Evolutionary conservation across 352 stramenopile genomes (phyloP).

Genomic region (Globisporangium paddicum): DNA sequence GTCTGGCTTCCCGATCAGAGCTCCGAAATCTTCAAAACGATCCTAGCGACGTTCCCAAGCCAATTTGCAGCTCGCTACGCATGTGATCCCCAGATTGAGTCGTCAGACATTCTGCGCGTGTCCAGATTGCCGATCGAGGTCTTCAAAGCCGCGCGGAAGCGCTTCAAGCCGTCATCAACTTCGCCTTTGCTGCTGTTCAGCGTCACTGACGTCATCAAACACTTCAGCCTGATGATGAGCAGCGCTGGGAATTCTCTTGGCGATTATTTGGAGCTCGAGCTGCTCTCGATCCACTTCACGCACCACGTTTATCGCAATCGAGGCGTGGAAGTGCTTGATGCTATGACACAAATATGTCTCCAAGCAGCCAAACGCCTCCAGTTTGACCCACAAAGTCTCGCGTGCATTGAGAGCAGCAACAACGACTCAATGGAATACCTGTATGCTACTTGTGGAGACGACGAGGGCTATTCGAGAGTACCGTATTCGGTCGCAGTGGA

Average conservation of each 20-base stretch:
- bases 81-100: conserved; percentile 12
- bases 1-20: conserved; percentile 43
- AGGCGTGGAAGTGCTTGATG: not conserved
- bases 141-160: conserved; percentile 20
- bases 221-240: conserved; percentile 48
- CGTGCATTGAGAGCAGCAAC: conserved; percentile 16
- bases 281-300: conserved; percentile 32
- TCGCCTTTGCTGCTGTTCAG: conserved; percentile 41
- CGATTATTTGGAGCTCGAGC: conserved; percentile 35
- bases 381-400: conserved; percentile 25
- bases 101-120: conserved; percentile 18
- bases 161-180: conserved; percentile 22
- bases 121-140: conserved; percentile 39
- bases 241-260: conserved; percentile 16
- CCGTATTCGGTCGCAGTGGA: conserved; percentile 20
- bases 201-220: conserved; percentile 34
- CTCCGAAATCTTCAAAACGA: conserved; percentile 27
- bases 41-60: conserved; percentile 35
- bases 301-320: conserved; percentile 22
- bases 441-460: conserved; percentile 45
- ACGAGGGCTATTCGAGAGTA: conserved; percentile 32
- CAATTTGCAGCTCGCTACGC: conserved; percentile 25
- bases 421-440: conserved; percentile 16
- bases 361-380: conserved; percentile 31
- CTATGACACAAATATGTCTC: not conserved